phyloP scores from a whole-genome alignment of 75 land plant species.

The Pinus albicaulis region DNA sequence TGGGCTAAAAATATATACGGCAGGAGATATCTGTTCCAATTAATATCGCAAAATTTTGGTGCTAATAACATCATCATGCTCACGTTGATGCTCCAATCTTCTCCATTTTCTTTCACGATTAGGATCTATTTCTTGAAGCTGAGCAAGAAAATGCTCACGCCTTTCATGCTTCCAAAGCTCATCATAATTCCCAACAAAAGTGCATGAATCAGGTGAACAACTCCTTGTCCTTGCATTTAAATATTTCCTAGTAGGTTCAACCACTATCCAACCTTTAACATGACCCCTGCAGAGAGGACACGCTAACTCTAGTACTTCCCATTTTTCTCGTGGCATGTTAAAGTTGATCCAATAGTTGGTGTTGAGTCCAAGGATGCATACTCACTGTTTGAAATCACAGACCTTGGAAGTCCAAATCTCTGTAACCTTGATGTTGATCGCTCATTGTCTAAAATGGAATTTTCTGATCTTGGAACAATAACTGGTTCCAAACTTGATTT shows the following conservation, averaged over 20 bases:
- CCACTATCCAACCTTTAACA: constrained; percentile 56
- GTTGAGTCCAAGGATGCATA: constrained; percentile 6
- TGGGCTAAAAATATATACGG: no score
- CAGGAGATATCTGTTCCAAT: no score
- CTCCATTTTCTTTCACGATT: no score
- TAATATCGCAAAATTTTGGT: no score
- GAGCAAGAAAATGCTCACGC: no score
- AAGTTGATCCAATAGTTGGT: neutral
- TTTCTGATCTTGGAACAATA: neutral
- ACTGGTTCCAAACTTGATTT: neutral
- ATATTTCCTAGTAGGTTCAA: constrained; percentile 56
- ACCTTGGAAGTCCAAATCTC: neutral
- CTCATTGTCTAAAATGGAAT: constrained; percentile 2
- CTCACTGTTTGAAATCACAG: constrained; percentile 1
- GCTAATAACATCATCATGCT: no score
- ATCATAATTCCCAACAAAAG: no score
- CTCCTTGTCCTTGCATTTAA: constrained; percentile 65
- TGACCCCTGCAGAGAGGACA: constrained; percentile 83
- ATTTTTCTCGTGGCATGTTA: constrained; percentile 20
- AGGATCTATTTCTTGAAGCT: no score
- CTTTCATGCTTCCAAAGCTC: no score
- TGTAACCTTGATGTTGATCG: neutral
- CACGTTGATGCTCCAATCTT: no score
- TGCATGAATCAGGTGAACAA: no score
- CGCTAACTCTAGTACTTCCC: constrained; percentile 35